Conservation (phyloP, 2,329 filamentous ascomycete genomes). For the Curvularia sp. region DNA sequence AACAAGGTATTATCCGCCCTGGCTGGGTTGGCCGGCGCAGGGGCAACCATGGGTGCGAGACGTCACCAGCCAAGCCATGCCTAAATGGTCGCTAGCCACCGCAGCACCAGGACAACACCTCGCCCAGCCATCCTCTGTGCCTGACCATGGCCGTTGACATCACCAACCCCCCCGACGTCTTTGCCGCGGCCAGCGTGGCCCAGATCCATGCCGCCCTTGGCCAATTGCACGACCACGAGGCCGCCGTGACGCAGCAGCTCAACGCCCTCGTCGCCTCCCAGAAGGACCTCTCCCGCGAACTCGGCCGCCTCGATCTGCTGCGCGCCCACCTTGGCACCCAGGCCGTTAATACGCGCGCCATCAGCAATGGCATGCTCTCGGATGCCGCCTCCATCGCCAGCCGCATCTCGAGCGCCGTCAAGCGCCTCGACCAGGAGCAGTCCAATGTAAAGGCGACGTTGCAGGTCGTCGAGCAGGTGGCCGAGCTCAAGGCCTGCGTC, state of each 20-base stretch:
- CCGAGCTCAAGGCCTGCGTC: conserved; percentile 95
- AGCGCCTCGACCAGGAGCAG: conserved; percentile 88
- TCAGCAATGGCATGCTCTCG: conserved; percentile 91
- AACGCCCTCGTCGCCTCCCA: conserved; percentile 81
- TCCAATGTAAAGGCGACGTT: conserved; percentile 88
- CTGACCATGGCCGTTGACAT: conserved; percentile 30
- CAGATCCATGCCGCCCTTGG: conserved; percentile 81
- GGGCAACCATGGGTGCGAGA: conserved; percentile 13
- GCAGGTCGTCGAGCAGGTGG: conserved; percentile 91
- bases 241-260: conserved; percentile 74
- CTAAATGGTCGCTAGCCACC: conserved; percentile 1
- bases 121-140: conserved; percentile 12
- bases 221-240: conserved; percentile 77
- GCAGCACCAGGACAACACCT: neutral
- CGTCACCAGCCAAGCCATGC: conserved; percentile 16
- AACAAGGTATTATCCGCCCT: conserved; percentile 10
- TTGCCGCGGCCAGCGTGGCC: conserved; percentile 74
- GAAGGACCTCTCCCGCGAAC: conserved; percentile 82
- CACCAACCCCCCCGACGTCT: conserved; percentile 46
- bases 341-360: conserved; percentile 78
- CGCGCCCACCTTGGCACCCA: conserved; percentile 88
- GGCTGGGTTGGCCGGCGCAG: conserved; percentile 7
- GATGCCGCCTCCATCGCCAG: conserved; percentile 84
- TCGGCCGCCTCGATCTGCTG: conserved; percentile 85
- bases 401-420: conserved; percentile 85